These are phyloP conservation scores for Xylaria cubensis DNA, from an alignment of 495 filamentous ascomycete species.

Conservation along the genomic window DNA sequence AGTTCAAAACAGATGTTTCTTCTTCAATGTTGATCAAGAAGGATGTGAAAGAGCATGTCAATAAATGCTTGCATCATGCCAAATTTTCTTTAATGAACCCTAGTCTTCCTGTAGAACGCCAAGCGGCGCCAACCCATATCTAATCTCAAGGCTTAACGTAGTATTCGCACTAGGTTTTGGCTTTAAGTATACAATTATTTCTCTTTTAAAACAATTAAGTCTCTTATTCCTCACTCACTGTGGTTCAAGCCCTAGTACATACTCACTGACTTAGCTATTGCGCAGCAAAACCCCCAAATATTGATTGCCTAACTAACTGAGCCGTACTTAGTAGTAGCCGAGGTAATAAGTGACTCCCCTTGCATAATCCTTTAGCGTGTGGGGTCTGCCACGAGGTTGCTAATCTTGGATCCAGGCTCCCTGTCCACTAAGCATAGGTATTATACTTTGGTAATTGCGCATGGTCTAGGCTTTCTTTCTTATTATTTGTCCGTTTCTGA, in stretches of 20 bases:
- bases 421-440: not conserved
- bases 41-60: not conserved
- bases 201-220: not conserved
- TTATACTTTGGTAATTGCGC: not conserved
- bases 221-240: not conserved
- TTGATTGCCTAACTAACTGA: not conserved
- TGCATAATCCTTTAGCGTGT: not conserved
- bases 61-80: not conserved
- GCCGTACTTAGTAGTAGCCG: too few relatives aligned
- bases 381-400: not conserved
- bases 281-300: not conserved
- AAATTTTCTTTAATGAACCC: not conserved
- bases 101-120: not conserved
- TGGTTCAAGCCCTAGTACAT: too few relatives aligned
- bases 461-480: not conserved
- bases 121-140: not conserved
- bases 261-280: too few relatives aligned
- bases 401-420: not conserved
- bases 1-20: not conserved
- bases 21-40: not conserved
- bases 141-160: not conserved
- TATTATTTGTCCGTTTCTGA: not conserved
- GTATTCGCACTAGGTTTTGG: not conserved
- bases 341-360: not conserved
- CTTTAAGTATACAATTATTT: too few relatives aligned